Base-by-base conservation (phyloP, 1,139 yeast species). In the Suhomyces ambrosiae region DNA sequence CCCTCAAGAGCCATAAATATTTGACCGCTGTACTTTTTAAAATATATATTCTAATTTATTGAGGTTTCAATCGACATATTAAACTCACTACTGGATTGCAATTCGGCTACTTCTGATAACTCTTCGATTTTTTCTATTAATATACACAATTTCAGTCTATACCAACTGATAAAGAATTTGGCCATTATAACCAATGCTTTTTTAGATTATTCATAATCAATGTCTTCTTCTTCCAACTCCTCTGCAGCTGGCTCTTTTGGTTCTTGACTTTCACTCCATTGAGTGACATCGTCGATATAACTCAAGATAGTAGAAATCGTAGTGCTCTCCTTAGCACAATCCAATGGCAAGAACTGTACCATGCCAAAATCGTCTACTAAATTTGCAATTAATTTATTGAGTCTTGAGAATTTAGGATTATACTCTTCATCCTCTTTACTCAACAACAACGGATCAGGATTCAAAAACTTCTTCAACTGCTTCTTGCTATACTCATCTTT, bases 321-420 rank as follows among this genome's bases (percentile, higher is more conserved):
- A 34, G 83, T 90, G 41, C 75, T 73, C 28, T 89, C 84, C 56
- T 86, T 83, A 31, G 82, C 75, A 32, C 96, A 83, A 54, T 88
- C 94, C 46, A 92, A 71, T 0, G 98, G 97, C 47, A 92, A 67
- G 56, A 89, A 92, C 57, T 92, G 97, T 3, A 92, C 97, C 99
- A 92, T 92, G 7, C 98, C 97, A 61, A 92, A 92, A 56, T 94
- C 99, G 58, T 94, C 97, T 23, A 87, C 90, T 50, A 92, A 70
- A 47, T 85, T 81, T 1, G 97, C 97, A 49, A 92, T 89, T 19
- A 92, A 76, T 50, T 77, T 77, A 58, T 88, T 92, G 44, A 92
- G 73, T 45, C 72, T 79, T 29, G 82, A 76, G 54, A 81, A 92
- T 53, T 76, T 82, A 23, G 96, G 95, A 60, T 89, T 92, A 30